Conservation (phyloP, 2,329 filamentous ascomycete species). For the Nothomitra cinnamomea region DNA sequence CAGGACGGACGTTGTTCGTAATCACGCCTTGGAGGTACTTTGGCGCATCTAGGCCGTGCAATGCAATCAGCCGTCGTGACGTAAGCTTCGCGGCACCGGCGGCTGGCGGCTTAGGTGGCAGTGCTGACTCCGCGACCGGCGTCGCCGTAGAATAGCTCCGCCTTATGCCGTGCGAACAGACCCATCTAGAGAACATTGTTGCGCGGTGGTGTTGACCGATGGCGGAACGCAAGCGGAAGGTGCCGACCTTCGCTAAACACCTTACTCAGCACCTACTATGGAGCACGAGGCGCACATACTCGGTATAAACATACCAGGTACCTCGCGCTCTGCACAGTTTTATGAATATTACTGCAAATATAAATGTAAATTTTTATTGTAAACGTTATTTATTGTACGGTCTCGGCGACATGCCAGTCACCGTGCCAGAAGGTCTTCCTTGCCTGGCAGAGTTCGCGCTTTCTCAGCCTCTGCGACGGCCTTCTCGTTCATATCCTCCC, state of each 20-base stretch:
- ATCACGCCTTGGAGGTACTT: constrained; percentile 80
- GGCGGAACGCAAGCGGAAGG: not conserved
- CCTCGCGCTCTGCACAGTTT: too few species aligned
- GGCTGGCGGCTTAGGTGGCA: constrained; percentile 27
- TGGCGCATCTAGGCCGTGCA: constrained; percentile 62
- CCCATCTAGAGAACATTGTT: constrained; percentile 3
- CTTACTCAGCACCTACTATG: too few species aligned
- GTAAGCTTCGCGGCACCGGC: constrained; percentile 39
- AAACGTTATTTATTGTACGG: too few species aligned
- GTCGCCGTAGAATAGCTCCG: constrained; percentile 14
- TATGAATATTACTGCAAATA: too few species aligned
- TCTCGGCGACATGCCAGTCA: not conserved
- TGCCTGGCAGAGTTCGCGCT: not conserved
- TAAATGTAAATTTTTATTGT: too few species aligned
- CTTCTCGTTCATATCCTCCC: constrained; percentile 25
- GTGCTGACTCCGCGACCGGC: constrained; percentile 5
- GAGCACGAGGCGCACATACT: too few species aligned
- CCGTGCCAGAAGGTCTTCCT: not conserved
- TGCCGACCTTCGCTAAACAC: not conserved
- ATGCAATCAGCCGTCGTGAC: constrained; percentile 62
- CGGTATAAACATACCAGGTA: too few species aligned
- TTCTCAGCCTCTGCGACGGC: not conserved
- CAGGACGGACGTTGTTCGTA: constrained; percentile 49
- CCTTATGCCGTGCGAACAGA: constrained; percentile 18
- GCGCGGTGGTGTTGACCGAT: not conserved